Evolutionary conservation across 2,329 filamentous ascomycete species (phyloP).

Genomic region (Penicillium sp.): DNA sequence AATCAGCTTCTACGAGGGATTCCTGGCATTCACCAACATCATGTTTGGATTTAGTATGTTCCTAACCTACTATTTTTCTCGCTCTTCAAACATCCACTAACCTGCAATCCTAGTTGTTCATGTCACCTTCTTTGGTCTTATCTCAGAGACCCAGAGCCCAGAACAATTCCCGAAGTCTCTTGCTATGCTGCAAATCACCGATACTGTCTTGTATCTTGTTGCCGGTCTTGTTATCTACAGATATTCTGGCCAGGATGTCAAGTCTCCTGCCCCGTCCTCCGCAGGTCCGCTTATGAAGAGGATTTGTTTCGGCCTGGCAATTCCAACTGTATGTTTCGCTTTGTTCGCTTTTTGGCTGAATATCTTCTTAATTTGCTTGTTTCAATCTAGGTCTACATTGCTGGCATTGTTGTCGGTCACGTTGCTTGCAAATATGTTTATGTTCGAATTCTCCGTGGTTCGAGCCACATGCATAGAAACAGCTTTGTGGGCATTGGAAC

Average conservation of each 20-base stretch:
- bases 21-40: conserved; percentile 61
- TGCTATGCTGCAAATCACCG: conserved; percentile 58
- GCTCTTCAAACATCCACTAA: neutral
- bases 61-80: neutral
- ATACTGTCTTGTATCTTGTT: conserved; percentile 64
- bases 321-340: conserved; percentile 55
- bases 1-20: conserved; percentile 45
- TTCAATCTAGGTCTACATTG: conserved; percentile 50
- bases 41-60: conserved; percentile 60
- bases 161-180: conserved; percentile 62
- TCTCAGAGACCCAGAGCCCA: conserved; percentile 63
- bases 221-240: conserved; percentile 69
- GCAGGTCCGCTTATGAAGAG: conserved; percentile 58
- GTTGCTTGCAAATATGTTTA: conserved; percentile 67
- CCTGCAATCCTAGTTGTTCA: conserved; percentile 47
- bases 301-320: conserved; percentile 65
- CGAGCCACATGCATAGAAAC: conserved; percentile 53
- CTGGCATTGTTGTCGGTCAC: conserved; percentile 67
- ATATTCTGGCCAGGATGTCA: conserved; percentile 62
- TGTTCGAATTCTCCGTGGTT: conserved; percentile 57
- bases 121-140: conserved; percentile 66
- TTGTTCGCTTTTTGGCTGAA: too few species aligned
- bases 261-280: conserved; percentile 66
- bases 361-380: neutral
- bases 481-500: conserved; percentile 52